A percentile compares a stretch with the other conserved stretches of the same genome.
Conservation (phyloP, 768 basidiomycete species). For the Kwoniella newhampshirensis region DNA sequence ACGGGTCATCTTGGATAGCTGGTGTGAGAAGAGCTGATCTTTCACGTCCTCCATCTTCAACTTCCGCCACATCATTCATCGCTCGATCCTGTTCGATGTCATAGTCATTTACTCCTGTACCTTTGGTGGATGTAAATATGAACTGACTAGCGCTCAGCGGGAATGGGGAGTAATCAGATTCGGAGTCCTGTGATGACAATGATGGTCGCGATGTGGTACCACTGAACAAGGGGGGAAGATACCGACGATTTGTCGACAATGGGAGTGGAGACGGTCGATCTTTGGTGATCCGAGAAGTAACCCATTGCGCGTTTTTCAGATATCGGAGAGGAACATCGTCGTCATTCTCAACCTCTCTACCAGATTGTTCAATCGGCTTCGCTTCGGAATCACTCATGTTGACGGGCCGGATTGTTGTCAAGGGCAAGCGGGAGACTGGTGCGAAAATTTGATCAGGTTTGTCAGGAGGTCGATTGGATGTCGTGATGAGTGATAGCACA, state of each 20-base stretch:
- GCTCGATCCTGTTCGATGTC: slow-evolving; percentile 4
- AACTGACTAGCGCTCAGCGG: slow-evolving; percentile 26
- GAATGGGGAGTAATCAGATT: slow-evolving; percentile 26
- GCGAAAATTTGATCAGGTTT: slow-evolving; percentile 33
- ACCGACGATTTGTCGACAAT: neutral
- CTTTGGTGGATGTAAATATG: slow-evolving; percentile 16
- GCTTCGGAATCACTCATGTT: too few species aligned
- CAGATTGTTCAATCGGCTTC: neutral
- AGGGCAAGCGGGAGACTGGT: slow-evolving; percentile 1
- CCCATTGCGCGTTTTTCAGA: slow-evolving; percentile 32
- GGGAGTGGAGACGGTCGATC: slow-evolving; percentile 39
- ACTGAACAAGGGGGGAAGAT: neutral
- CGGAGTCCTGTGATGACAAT: slow-evolving; percentile 1
- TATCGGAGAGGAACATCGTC: slow-evolving; percentile 38
- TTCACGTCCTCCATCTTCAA: neutral
- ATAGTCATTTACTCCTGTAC: slow-evolving; percentile 14
- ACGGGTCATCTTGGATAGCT: too few species aligned
- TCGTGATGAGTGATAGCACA: slow-evolving; percentile 32
- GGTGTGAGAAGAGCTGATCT: neutral
- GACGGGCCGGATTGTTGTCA: too few species aligned
- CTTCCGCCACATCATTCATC: neutral
- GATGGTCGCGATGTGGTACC: neutral
- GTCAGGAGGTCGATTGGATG: slow-evolving; percentile 35
- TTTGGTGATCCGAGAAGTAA: slow-evolving; percentile 19
- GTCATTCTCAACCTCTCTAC: neutral